Base-by-base conservation (phyloP, 768 basidiomycete genomes). In the Pleurotus eryngii region DNA sequence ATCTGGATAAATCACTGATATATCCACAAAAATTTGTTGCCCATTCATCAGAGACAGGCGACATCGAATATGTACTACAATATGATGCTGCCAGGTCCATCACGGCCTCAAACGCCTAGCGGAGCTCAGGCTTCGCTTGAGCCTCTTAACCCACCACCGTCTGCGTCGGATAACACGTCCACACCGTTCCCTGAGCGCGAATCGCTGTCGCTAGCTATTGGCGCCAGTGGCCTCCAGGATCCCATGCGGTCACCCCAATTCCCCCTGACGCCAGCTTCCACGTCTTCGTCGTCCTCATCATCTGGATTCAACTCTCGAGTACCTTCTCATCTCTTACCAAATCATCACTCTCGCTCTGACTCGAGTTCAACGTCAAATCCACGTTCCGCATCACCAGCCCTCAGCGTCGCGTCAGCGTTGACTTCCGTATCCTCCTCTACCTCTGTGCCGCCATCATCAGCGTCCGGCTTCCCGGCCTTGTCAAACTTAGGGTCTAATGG, bases 301-400 rank as follows among this genome's bases (percentile, higher is more conserved):
- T 74, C 72, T 55, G 67, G 69, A 54, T 64, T 64, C 57, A 38
- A 26, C 51, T 9, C 38, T n/a, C 6, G 39, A n/a, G 42, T 18
- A 15, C 39, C 11, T 20, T 54, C 51, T 2, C 51, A 54, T 12
- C 66, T 74, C 60, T 72, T 72, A 54, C 68, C 74, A 43, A 67
- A 73, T 8, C 51, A 42, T 8, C 80, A 82, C 62, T 77, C 81
- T 40, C 74, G 80, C 37, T 75, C 77, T 42, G 73, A 65, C 30
- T 60, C 66, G 26, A 49, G 61, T 30, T 64, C 65, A 9, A 56
- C 61, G n/a, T 60, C 65, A 12, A 60, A 63, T 60, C 80, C 76
- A 5, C 81, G 83, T 47, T 78, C 82, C 15, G 73, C 78, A 5
- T 89, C 89, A 0, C 88, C 89, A 1, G 79, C 86, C 1, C 72